A percentile compares a stretch with the other conserved stretches of the same genome.
These are phyloP conservation scores for Mycena chlorophos DNA, from an alignment of 768 basidiomycete genomes.

Conservation along the genomic window DNA sequence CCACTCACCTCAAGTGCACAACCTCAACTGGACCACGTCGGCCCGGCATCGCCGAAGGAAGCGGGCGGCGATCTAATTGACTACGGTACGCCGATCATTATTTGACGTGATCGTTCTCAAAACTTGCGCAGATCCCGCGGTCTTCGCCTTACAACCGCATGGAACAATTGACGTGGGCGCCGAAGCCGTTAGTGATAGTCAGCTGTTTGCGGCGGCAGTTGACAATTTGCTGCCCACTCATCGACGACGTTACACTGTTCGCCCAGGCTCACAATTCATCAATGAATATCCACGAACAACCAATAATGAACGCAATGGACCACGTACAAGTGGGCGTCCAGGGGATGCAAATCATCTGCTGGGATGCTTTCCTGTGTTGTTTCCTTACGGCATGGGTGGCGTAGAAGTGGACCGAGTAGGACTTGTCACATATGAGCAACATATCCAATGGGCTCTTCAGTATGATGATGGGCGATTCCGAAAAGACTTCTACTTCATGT, in stretches of 20 bases:
- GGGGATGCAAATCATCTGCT: constrained; percentile 31
- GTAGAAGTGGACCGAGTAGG: constrained; percentile 23
- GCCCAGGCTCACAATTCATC: constrained; percentile 25
- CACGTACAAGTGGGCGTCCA: constrained; percentile 24
- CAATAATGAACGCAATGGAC: constrained; percentile 1
- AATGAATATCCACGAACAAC: constrained; percentile 29
- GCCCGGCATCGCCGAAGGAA: no score
- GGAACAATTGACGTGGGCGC: neutral
- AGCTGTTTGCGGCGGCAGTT: neutral
- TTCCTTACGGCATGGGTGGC: constrained; percentile 37
- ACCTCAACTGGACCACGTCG: no score
- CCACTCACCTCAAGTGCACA: no score
- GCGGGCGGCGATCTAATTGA: no score
- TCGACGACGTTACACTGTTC: constrained; percentile 5
- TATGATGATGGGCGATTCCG: constrained; percentile 35
- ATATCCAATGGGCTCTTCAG: constrained; percentile 30
- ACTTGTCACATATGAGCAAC: constrained; percentile 22
- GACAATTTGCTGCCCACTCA: neutral
- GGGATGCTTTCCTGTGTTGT: constrained; percentile 33
- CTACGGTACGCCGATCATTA: no score
- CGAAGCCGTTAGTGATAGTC: neutral
- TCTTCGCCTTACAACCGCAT: constrained; percentile 1
- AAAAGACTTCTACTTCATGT: neutral
- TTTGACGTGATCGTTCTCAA: no score
- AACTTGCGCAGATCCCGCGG: neutral